phyloP scores from a whole-genome alignment of 345 rosid species.

The Cochlearia excelsa region DNA sequence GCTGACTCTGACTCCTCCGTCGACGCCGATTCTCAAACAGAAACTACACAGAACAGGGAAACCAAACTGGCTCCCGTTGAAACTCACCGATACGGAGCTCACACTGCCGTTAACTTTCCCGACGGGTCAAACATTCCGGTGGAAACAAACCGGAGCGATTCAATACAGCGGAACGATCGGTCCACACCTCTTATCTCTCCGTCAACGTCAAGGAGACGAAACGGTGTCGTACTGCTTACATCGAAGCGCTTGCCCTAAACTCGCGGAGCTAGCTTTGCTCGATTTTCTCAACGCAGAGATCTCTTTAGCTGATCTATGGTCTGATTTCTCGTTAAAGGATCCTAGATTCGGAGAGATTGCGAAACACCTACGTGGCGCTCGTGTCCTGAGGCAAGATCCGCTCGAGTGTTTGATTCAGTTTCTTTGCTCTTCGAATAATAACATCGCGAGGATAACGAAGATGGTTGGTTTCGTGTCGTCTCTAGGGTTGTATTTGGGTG shows the following conservation, averaged over 20 bases:
- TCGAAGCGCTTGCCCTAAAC: conserved; percentile 43
- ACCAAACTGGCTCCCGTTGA: conserved; percentile 56
- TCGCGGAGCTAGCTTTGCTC: conserved; percentile 58
- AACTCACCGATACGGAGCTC: conserved; percentile 61
- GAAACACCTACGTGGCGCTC: conserved; percentile 58
- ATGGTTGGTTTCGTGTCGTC: conserved; percentile 81
- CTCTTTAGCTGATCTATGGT: conserved; percentile 58
- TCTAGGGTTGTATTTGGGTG: conserved; percentile 61
- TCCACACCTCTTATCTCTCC: conserved; percentile 68
- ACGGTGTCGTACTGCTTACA: conserved; percentile 55
- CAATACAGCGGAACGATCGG: conserved; percentile 78
- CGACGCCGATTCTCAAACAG: conserved; percentile 37
- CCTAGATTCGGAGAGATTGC: conserved; percentile 67
- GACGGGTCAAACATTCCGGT: conserved; percentile 95
- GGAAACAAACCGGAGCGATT: conserved; percentile 73
- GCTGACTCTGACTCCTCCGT: conserved; percentile 29
- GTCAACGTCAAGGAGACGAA: conserved; percentile 50
- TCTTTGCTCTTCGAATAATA: conserved; percentile 87
- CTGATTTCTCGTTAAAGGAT: conserved; percentile 59
- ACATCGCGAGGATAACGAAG: conserved; percentile 79
- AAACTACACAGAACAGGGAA: conserved; percentile 30
- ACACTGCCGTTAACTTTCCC: conserved; percentile 80
- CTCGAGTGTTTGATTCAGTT: conserved; percentile 88
- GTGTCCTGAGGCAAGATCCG: conserved; percentile 92
- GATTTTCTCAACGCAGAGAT: conserved; percentile 68